phyloP scores from a whole-genome alignment of 805 yeast genomes.

The Scheffersomyces spartinae region DNA sequence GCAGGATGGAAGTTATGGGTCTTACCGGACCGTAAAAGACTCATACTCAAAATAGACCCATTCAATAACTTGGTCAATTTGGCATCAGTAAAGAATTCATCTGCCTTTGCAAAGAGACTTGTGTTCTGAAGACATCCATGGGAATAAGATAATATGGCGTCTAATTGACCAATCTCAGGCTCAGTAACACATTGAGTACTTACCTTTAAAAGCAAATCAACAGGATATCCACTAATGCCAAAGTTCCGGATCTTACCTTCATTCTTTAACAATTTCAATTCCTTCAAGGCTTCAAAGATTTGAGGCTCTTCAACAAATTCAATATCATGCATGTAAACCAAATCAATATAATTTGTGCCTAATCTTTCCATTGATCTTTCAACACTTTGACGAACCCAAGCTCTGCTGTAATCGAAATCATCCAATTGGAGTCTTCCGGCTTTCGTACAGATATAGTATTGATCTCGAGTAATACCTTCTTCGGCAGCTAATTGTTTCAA shows the following conservation, averaged over 20 bases:
- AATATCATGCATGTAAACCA: constrained; percentile 81
- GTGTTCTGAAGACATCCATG: constrained; percentile 77
- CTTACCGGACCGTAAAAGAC: constrained; percentile 54
- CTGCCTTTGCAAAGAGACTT: constrained; percentile 32
- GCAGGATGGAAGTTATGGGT: constrained; percentile 82
- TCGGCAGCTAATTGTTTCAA: constrained; percentile 18
- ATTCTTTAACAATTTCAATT: constrained; percentile 45
- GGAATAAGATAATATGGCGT: constrained; percentile 67
- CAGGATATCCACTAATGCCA: constrained; percentile 85
- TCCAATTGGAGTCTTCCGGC: constrained; percentile 66
- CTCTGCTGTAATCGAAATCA: constrained; percentile 65
- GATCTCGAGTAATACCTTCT: constrained; percentile 38
- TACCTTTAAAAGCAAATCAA: constrained; percentile 48
- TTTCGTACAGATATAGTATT: constrained; percentile 68
- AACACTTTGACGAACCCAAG: constrained; percentile 50
- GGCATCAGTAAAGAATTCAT: constrained; percentile 39
- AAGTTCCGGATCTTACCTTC: constrained; percentile 53
- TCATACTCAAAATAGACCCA: constrained; percentile 86
- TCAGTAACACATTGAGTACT: constrained; percentile 15
- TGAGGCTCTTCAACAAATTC: constrained; percentile 58
- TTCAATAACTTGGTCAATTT: constrained; percentile 52
- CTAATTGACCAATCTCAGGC: constrained; percentile 49
- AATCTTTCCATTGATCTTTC: constrained; percentile 56
- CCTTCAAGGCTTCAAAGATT: constrained; percentile 51
- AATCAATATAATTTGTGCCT: constrained; percentile 58